Conservation (phyloP, 2,329 filamentous ascomycete species). For the Penicillium sumatraense region DNA sequence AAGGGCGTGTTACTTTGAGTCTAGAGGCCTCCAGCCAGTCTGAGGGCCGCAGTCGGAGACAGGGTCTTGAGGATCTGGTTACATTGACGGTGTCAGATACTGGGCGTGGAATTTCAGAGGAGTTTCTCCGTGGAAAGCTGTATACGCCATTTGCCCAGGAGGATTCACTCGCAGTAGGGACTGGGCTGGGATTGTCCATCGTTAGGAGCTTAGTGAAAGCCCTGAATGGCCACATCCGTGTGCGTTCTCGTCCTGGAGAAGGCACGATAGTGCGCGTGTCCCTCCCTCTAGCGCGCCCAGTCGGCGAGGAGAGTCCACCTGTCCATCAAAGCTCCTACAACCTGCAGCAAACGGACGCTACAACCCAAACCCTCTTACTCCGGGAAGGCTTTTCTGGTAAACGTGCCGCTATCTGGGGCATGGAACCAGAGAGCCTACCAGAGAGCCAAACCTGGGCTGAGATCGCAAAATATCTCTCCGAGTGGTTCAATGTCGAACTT, state of each 20-base stretch:
- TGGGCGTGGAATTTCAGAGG: slow-evolving; percentile 67
- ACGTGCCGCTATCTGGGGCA: slow-evolving; percentile 36
- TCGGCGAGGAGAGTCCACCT: slow-evolving; percentile 29
- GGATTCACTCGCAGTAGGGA: slow-evolving; percentile 57
- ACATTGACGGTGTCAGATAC: slow-evolving; percentile 63
- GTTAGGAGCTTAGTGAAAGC: slow-evolving; percentile 65
- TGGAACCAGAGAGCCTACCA: slow-evolving; percentile 22
- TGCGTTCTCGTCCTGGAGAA: slow-evolving; percentile 57
- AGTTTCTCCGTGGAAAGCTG: slow-evolving; percentile 64
- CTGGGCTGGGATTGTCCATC: slow-evolving; percentile 65
- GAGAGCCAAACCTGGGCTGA: slow-evolving; percentile 31
- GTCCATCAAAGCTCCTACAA: slow-evolving; percentile 23
- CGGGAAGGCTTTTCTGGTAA: slow-evolving; percentile 30
- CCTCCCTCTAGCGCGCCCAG: slow-evolving; percentile 46
- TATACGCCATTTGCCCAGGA: slow-evolving; percentile 67
- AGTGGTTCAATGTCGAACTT: slow-evolving; percentile 44
- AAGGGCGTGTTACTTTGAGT: slow-evolving; percentile 55
- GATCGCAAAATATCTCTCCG: slow-evolving; percentile 37
- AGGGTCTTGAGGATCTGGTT: slow-evolving; percentile 39
- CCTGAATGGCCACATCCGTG: slow-evolving; percentile 62
- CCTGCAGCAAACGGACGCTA: slow-evolving; percentile 27
- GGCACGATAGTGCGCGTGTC: slow-evolving; percentile 61
- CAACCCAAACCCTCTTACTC: slow-evolving; percentile 29
- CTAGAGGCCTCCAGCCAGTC: slow-evolving; percentile 38
- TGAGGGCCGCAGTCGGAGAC: slow-evolving; percentile 34